Base-by-base conservation (phyloP, 2,329 filamentous ascomycete genomes). In the Dothistroma pini region DNA sequence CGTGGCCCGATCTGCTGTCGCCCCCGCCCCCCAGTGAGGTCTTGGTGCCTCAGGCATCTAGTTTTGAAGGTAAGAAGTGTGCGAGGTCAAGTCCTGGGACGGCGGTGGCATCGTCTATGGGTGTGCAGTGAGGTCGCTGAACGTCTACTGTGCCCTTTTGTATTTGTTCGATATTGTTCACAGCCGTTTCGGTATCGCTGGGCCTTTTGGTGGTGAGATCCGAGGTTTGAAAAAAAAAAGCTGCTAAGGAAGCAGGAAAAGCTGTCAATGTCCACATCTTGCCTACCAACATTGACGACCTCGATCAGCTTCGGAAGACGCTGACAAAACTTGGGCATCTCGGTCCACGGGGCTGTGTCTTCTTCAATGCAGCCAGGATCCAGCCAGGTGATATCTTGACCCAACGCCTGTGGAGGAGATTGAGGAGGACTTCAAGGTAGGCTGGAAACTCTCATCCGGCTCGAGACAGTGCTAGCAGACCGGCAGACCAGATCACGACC, bases 281-380 rank as follows among this genome's bases (percentile, higher is more conserved):
- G n/a, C 16, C 58, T 6, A 56, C 54, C 1, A 61, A 65, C 47
- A 32, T 65, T 12, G 34, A 34, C n/a, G 35, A 65, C 21, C 31
- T 61, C 19, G 31, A 51, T 12, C 49, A 61, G 31, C 51, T 65
- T 10, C 54, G 50, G n/a, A 19, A 55, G 41, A 61, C 61, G 3
- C 54, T 63, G n/a, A 6, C 35, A 1, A 31, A 58, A 31, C 51
- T 61, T n/a, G 52, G 59, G 44, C 48, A 58, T 32, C 48, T 63
- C n/a, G 63, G 58, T 38, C 34, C 58, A 12, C 14, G 63, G 12
- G 61, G 61, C 2, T 54, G 55, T 31, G 59, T 65, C 2, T 61
- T 63, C 25, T 65, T 54, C 55, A 61, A 63, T n/a, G 63, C 63
- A 1, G 63, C 63, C 22, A 31, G 52, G n/a, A 56, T 65, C 22